Base-by-base conservation (phyloP, 2,329 filamentous ascomycete genomes). In the Cladosporium velox region DNA sequence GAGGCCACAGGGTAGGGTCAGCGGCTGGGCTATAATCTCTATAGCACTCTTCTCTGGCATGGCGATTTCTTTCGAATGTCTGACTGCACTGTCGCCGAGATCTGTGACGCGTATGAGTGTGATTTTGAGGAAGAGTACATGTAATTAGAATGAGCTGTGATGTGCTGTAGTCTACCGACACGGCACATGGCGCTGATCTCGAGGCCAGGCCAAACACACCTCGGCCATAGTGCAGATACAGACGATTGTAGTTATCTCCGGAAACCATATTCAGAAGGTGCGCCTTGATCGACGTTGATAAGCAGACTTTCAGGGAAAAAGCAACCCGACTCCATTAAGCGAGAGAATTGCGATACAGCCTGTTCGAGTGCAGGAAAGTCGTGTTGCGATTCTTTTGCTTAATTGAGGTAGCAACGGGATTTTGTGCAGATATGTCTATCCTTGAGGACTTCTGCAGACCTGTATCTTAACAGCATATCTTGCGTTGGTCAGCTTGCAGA, bases 1-100 rank as follows among this genome's bases (percentile, higher is more conserved):
- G 7, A 78, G 68, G 35, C 72, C 71, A 59, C 72, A 74, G 41
- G 68, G 70, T 18, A 74, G 68, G 2, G 67, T 71, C 14, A 74
- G 35, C 1, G 72, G 71, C 59, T 72, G 64, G n/a, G 67, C 49
- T 35, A 72, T 70, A 15, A 68, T 61, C 10, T 70, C 71, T 30
- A 70, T 52, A 2, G 59, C 41, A 14, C 26, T 52, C 49, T 30
- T 52, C 49, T 52, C 26, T 4, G 26, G 26, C 49, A 52, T 52
- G 15, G 18, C 15, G 21, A 18, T 26, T 8, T 28, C 12, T 30
- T 12, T 14, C 2, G 8, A 8, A 30, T 5, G 6, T 8, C 24
- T 52, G 30, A 26, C 26, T 52, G 12, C 14, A 15, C 49, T 12
- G 26, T 52, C 26, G 49, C 26, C 24, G 12, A 52, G 26, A 12